Evolutionary conservation across 202 grass and related monocot genomes (phyloP).

Genomic region (Brachypodium distachyon): DNA sequence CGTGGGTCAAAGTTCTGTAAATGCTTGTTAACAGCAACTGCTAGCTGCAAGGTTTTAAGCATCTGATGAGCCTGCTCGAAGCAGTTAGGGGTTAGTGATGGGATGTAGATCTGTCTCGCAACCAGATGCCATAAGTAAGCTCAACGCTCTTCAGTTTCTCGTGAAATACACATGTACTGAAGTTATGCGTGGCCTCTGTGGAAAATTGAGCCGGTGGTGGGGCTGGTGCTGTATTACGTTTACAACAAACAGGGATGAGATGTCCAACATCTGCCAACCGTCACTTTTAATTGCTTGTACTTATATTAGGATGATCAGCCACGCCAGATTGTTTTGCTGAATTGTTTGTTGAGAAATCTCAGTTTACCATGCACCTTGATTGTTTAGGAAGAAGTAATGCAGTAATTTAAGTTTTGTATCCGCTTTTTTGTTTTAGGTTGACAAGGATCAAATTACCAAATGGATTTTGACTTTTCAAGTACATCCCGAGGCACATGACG

Average conservation of each 20-base stretch:
- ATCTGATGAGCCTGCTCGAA: not conserved
- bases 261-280: not conserved
- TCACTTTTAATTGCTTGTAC: not conserved
- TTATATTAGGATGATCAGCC: not conserved
- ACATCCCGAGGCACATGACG: constrained; percentile 26
- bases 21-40: not conserved
- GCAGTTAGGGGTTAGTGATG: not conserved
- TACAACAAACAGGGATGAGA: not conserved
- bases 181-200: too few species aligned
- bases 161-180: not conserved
- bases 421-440: constrained; percentile 42
- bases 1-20: not conserved
- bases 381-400: not conserved
- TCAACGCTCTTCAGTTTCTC: not conserved
- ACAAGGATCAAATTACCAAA: constrained; percentile 54
- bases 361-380: not conserved
- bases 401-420: not conserved
- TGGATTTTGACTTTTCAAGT: constrained; percentile 91
- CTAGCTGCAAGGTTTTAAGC: not conserved
- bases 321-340: not conserved
- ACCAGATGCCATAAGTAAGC: not conserved
- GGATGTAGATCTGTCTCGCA: not conserved
- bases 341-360: not conserved
- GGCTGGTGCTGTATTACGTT: not conserved
- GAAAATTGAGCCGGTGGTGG: too few species aligned